These are phyloP conservation scores for Ustilago nuda DNA, from an alignment of 1,284 basidiomycete species.

Conservation along the genomic window DNA sequence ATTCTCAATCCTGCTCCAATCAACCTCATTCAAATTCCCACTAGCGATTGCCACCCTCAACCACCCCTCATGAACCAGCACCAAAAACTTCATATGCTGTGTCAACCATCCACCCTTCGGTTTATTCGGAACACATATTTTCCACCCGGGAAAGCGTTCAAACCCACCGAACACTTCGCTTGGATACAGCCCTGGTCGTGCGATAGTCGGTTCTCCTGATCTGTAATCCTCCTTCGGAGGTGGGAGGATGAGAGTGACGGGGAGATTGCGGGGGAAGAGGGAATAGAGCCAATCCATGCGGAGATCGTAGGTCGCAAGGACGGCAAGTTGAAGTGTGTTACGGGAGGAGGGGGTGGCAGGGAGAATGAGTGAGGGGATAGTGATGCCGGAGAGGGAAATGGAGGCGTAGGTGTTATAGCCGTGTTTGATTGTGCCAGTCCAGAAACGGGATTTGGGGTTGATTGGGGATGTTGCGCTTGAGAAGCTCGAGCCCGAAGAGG, in stretches of 20 bases:
- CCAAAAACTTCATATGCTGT: conserved; percentile 63
- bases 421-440: conserved; percentile 60
- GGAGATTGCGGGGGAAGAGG: conserved; percentile 46
- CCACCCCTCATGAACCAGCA: conserved; percentile 55
- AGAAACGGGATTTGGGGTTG: conserved; percentile 47
- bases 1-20: conserved; percentile 67
- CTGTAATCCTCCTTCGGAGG: conserved; percentile 45
- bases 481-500: not conserved
- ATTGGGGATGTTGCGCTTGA: conserved; percentile 38
- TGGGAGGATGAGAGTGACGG: conserved; percentile 58
- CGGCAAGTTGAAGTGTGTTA: conserved; percentile 43
- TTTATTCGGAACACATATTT: conserved; percentile 50
- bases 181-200: conserved; percentile 46
- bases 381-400: conserved; percentile 18
- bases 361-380: conserved; percentile 46
- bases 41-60: conserved; percentile 56
- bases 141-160: conserved; percentile 43
- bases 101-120: conserved; percentile 51
- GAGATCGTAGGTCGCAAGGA: conserved; percentile 60
- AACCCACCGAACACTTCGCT: conserved; percentile 35
- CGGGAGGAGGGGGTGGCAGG: conserved; percentile 46
- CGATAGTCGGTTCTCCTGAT: conserved; percentile 19
- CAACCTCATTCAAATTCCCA: conserved; percentile 62
- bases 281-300: conserved; percentile 63
- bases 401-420: conserved; percentile 55